phyloP scores from a whole-genome alignment of 768 basidiomycete species.

The Termitomyces sp. region DNA sequence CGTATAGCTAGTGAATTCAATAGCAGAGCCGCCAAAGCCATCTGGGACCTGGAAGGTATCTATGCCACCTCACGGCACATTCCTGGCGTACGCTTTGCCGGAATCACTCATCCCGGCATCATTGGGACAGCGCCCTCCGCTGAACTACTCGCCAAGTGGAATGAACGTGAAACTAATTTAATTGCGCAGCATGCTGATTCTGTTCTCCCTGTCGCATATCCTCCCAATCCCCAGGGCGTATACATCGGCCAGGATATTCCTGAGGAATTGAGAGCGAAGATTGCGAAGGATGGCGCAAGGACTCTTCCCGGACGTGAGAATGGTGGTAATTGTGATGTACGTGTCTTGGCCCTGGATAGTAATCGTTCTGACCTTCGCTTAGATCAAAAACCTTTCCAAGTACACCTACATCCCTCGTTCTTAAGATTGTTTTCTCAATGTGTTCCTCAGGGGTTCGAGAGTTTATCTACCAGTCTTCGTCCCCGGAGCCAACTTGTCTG shows the following conservation, averaged over 20 bases:
- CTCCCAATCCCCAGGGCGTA: slow-evolving; percentile 55
- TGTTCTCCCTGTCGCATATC: slow-evolving; percentile 66
- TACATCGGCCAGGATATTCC: slow-evolving; percentile 68
- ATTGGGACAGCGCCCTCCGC: slow-evolving; percentile 75
- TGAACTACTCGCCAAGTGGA: slow-evolving; percentile 73
- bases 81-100: slow-evolving; percentile 76
- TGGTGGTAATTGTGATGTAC: slow-evolving; percentile 75
- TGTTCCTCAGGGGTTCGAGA: slow-evolving; percentile 49
- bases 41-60: slow-evolving; percentile 76
- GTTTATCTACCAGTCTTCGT: slow-evolving; percentile 80
- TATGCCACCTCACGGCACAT: slow-evolving; percentile 76
- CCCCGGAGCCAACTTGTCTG: slow-evolving; percentile 70
- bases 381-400: slow-evolving; percentile 79
- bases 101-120: slow-evolving; percentile 72
- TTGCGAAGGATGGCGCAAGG: slow-evolving; percentile 64
- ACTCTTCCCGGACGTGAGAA: slow-evolving; percentile 78
- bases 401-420: slow-evolving; percentile 13
- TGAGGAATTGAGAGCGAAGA: slow-evolving; percentile 43
- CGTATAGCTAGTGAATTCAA: slow-evolving; percentile 58
- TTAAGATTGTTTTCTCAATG: background rate
- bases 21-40: slow-evolving; percentile 70
- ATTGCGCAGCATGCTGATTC: slow-evolving; percentile 49
- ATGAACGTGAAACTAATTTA: slow-evolving; percentile 62
- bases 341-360: slow-evolving; percentile 4
- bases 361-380: background rate